These are phyloP conservation scores for Leccinum pachyderme DNA, from an alignment of 1,284 basidiomycete genomes.

Conservation along the genomic window DNA sequence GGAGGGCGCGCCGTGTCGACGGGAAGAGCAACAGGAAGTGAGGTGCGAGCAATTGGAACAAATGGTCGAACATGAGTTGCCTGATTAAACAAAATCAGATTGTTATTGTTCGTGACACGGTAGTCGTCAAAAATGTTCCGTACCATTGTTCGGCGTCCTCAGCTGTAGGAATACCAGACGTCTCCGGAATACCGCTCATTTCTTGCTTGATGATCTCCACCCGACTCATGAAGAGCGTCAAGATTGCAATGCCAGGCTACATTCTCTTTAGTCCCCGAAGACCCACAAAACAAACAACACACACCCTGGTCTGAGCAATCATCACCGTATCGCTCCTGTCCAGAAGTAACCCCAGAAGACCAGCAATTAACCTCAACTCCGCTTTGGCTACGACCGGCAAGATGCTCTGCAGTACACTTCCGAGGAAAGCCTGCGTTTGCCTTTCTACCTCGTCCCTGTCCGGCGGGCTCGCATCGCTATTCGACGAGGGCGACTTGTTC, in stretches of 20 bases:
- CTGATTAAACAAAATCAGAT: slow-evolving; percentile 38
- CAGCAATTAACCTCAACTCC: slow-evolving; percentile 80
- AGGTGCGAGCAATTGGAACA: slow-evolving; percentile 78
- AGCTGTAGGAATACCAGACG: slow-evolving; percentile 52
- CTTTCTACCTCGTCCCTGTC: slow-evolving; percentile 77
- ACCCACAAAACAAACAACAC: slow-evolving; percentile 23
- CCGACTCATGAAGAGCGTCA: slow-evolving; percentile 90
- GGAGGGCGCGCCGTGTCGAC: slow-evolving; percentile 71
- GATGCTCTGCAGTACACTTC: slow-evolving; percentile 84
- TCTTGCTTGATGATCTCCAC: slow-evolving; percentile 88
- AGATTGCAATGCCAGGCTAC: slow-evolving; percentile 90
- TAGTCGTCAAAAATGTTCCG: not conserved
- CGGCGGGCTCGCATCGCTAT: slow-evolving; percentile 19
- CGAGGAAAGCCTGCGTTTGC: slow-evolving; percentile 88
- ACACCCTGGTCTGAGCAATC: slow-evolving; percentile 75
- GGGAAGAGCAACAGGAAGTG: slow-evolving; percentile 86
- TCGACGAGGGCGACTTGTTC: slow-evolving; percentile 21
- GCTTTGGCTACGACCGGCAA: slow-evolving; percentile 79
- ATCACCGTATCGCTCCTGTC: slow-evolving; percentile 77
- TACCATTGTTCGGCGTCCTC: slow-evolving; percentile 89
- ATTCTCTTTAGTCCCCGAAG: slow-evolving; percentile 4
- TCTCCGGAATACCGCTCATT: slow-evolving; percentile 49
- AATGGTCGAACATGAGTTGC: slow-evolving; percentile 81
- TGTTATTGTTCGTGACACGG: not conserved
- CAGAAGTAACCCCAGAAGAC: slow-evolving; percentile 82